Evolutionary conservation across 805 yeast species (phyloP).

Genomic region (Clavispora phyllophila): DNA sequence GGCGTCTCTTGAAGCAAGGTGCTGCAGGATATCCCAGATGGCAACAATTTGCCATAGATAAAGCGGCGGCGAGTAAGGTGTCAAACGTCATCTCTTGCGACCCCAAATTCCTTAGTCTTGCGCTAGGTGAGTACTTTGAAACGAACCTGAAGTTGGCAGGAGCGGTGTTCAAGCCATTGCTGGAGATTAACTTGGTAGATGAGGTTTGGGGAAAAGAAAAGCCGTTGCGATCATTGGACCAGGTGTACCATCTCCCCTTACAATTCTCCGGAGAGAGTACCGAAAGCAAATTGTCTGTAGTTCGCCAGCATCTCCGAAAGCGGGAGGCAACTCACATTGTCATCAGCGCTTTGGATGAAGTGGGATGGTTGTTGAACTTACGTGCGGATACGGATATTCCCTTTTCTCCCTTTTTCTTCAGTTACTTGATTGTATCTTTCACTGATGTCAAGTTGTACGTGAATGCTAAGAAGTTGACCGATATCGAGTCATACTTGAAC

Average conservation of each 20-base stretch:
- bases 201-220: conserved; percentile 33
- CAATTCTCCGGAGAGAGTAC: conserved; percentile 32
- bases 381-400: conserved; percentile 74
- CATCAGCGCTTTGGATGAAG: conserved; percentile 75
- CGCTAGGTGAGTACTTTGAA: conserved; percentile 39
- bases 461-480: conserved; percentile 40
- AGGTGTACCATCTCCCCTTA: conserved; percentile 25
- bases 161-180: conserved; percentile 27
- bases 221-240: conserved; percentile 30
- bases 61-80: conserved; percentile 48
- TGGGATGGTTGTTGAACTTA: conserved; percentile 85
- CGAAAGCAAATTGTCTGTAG: conserved; percentile 23
- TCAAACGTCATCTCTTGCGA: conserved; percentile 71
- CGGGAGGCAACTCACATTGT: conserved; percentile 37
- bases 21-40: conserved; percentile 65
- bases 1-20: conserved; percentile 82
- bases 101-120: conserved; percentile 62
- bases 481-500: conserved; percentile 24
- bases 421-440: conserved; percentile 44
- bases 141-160: conserved; percentile 17
- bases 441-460: conserved; percentile 48
- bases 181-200: conserved; percentile 31
- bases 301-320: conserved; percentile 27
- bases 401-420: conserved; percentile 81
- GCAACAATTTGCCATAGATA: conserved; percentile 65